Evolutionary conservation across 2,329 filamentous ascomycete genomes (phyloP).

Genomic region (Grosmannia serpens): DNA sequence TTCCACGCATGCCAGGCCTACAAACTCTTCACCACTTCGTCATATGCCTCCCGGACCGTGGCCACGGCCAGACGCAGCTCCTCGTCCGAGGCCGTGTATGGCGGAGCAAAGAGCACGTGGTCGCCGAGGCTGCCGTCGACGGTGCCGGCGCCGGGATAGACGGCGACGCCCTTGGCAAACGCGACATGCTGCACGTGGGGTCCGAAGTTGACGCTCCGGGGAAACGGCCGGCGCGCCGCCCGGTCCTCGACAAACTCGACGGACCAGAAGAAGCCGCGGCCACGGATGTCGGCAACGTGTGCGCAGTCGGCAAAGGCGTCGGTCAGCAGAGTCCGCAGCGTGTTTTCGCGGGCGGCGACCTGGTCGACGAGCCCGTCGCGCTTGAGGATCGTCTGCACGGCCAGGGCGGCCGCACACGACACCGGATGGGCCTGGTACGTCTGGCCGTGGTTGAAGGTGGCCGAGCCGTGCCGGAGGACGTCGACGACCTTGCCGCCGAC

Average conservation of each 20-base stretch:
- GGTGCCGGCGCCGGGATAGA: conserved; percentile 54
- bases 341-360: conserved; percentile 39
- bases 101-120: conserved; percentile 57
- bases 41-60: background rate
- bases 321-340: conserved; percentile 34
- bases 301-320: conserved; percentile 17
- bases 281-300: conserved; percentile 48
- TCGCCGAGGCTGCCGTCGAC: conserved; percentile 51
- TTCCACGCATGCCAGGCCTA: background rate
- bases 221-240: conserved; percentile 19
- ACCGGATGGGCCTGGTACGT: conserved; percentile 51
- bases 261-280: conserved; percentile 46
- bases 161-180: conserved; percentile 18
- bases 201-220: conserved; percentile 16
- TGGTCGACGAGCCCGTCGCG: conserved; percentile 48
- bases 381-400: conserved; percentile 48
- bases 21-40: background rate
- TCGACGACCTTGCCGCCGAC: conserved; percentile 39
- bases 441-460: conserved; percentile 38
- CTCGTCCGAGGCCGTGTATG: conserved; percentile 34
- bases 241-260: conserved; percentile 27
- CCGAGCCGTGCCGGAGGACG: conserved; percentile 19
- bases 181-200: conserved; percentile 19
- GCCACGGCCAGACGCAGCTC: background rate
- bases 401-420: conserved; percentile 48